Conservation (phyloP, 805 yeast genomes). For the Monosporozyma unispora region DNA sequence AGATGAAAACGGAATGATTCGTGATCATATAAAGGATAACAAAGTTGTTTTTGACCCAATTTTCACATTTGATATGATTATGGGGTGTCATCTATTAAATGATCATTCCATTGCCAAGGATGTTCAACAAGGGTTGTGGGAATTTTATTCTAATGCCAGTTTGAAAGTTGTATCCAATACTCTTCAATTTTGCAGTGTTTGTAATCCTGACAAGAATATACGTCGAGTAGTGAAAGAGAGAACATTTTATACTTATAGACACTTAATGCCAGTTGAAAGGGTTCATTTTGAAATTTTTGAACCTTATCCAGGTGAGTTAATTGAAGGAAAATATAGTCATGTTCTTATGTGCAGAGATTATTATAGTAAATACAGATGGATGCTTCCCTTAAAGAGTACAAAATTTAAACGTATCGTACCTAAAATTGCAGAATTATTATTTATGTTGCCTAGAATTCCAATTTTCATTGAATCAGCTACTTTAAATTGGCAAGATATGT, state of each 20-base stretch:
- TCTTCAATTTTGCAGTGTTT: slow-evolving; percentile 22
- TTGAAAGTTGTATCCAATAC: slow-evolving; percentile 13
- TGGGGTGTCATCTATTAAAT: slow-evolving; percentile 28
- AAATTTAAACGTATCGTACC: slow-evolving; percentile 17
- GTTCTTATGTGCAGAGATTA: slow-evolving; percentile 25
- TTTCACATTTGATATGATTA: slow-evolving; percentile 19
- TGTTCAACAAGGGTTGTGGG: slow-evolving; percentile 12
- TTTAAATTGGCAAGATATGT: slow-evolving; percentile 23
- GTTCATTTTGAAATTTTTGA: slow-evolving; percentile 25
- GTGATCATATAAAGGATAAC: slow-evolving; percentile 17
- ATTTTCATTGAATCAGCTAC: slow-evolving; percentile 25
- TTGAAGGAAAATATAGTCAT: slow-evolving; percentile 24
- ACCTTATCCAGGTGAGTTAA: slow-evolving; percentile 17
- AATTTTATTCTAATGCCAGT: slow-evolving; percentile 22
- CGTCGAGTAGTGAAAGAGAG: slow-evolving; percentile 10
- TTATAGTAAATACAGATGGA: slow-evolving; percentile 25
- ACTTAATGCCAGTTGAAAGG: slow-evolving; percentile 21
- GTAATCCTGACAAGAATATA: slow-evolving; percentile 15
- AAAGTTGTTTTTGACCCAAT: slow-evolving; percentile 26
- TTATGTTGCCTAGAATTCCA: slow-evolving; percentile 20
- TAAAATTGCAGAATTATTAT: slow-evolving; percentile 12
- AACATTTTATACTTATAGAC: slow-evolving; percentile 13
- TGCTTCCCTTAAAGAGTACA: slow-evolving; percentile 20
- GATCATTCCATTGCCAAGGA: slow-evolving; percentile 15
- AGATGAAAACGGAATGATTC: slow-evolving; percentile 14